Base-by-base conservation (phyloP, 208 protist genomes). In the Trichomonas tenax region DNA sequence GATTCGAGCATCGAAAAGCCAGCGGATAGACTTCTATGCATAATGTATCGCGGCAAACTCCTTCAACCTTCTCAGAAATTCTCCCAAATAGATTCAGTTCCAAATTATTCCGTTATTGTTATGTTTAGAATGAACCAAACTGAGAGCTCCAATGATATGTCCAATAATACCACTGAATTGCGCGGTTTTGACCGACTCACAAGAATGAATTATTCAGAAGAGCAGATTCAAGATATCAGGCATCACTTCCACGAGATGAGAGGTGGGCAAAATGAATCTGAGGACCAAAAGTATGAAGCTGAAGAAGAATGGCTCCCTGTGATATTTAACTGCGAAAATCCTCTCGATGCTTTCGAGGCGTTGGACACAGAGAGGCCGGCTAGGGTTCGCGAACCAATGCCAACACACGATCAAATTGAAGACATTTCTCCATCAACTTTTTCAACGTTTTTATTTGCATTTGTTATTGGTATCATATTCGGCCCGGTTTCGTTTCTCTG, bases 261-360 rank as follows among this genome's bases (percentile, higher is more conserved):
- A n/a, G 86, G 86, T 17, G 17, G 40, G 0, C 40, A 49, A 23
- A 51, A 93, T 51, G 23, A 41, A 2, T 10, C 86, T 38, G 14
- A 34, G 14, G 86, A 93, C 8, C 40, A 48, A 17, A 34, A 51
- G 51, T 48, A 48, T n/a, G 44, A 51, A n/a, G 86, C 86, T 6
- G 86, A 93, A 93, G 86, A 93, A 51, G 86, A 93, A 51, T 93
- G 86, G 86, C n/a, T 93, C 38, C 86, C 86, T 38, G 86, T 93
- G 6, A 93, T 93, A 17, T 93, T 93, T 26, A 93, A 93, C 15
- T n/a, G 44, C 15, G 44, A 93, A 38, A 51, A 34, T 38, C n/a
- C 44, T 38, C 26, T 93, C 2, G 86, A 51, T 9, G 86, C 41
- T 0, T 26, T 93, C 9, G 40, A 93, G 38, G 34, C 26, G 15